Percentiles rank a stretch among this genome's conserved stretches.
phyloP scores from a whole-genome alignment of 495 filamentous ascomycete species.

The Amorphotheca resinae region DNA sequence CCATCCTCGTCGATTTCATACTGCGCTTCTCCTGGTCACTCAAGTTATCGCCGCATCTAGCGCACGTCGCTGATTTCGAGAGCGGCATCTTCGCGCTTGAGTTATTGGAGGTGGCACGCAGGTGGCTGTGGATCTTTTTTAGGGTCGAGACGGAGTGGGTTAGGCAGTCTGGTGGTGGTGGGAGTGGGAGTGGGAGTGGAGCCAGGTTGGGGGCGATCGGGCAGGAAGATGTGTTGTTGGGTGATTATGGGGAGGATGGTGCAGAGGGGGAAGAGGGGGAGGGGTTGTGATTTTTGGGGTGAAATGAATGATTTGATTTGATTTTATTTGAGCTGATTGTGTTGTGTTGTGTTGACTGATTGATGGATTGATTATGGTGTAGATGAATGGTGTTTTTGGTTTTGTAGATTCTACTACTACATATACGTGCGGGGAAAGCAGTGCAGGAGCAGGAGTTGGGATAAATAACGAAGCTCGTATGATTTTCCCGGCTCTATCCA shows the following conservation, averaged over 20 bases:
- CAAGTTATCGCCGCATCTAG: conserved; percentile 67
- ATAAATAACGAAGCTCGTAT: no score
- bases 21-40: conserved; percentile 84
- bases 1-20: conserved; percentile 64
- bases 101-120: conserved; percentile 67
- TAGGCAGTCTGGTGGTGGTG: neutral
- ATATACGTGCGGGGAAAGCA: no score
- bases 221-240: no score
- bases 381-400: no score
- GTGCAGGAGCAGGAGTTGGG: no score
- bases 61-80: conserved; percentile 74
- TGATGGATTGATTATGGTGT: no score
- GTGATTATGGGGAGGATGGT: conserved; percentile 15
- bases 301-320: neutral
- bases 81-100: conserved; percentile 76
- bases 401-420: no score
- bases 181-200: neutral
- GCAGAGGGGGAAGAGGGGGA: conserved; percentile 1
- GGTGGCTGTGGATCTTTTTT: conserved; percentile 97
- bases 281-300: conserved; percentile 24
- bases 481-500: no score
- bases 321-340: no score
- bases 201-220: no score
- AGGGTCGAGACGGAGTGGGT: conserved; percentile 83
- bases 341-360: no score